Conservation (phyloP, 2,329 filamentous ascomycete species). For the Colletotrichum godetiae region DNA sequence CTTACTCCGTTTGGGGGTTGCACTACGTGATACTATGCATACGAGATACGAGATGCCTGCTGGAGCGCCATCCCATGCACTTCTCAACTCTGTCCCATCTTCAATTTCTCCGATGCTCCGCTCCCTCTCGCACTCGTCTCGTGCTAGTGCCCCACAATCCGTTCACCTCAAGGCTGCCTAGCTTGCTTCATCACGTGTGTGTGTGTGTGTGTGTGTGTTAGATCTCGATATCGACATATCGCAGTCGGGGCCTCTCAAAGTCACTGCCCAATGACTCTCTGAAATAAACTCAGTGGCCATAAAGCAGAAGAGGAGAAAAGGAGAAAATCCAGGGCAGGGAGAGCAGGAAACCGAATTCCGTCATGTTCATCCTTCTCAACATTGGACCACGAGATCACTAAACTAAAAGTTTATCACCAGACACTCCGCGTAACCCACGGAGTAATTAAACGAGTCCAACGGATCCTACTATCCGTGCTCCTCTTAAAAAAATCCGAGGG, state of each 20-base stretch:
- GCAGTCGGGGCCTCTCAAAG: neutral
- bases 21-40: neutral
- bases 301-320: neutral
- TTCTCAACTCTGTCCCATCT: neutral
- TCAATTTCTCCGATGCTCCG: neutral
- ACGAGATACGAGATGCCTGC: neutral
- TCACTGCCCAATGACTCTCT: neutral
- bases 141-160: neutral
- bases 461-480: neutral
- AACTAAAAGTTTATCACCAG: neutral
- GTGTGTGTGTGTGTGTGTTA: neutral
- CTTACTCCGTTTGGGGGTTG: neutral
- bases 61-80: neutral
- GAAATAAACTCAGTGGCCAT: neutral
- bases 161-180: neutral
- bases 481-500: neutral
- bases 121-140: neutral
- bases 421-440: neutral
- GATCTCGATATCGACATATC: neutral
- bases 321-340: neutral
- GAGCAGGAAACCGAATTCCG: too few relatives aligned
- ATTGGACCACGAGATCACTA: neutral
- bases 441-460: neutral
- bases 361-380: neutral
- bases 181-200: neutral